Evolutionary conservation across 2,329 filamentous ascomycete genomes (phyloP).

Genomic region (Paecilomyces fulvus): DNA sequence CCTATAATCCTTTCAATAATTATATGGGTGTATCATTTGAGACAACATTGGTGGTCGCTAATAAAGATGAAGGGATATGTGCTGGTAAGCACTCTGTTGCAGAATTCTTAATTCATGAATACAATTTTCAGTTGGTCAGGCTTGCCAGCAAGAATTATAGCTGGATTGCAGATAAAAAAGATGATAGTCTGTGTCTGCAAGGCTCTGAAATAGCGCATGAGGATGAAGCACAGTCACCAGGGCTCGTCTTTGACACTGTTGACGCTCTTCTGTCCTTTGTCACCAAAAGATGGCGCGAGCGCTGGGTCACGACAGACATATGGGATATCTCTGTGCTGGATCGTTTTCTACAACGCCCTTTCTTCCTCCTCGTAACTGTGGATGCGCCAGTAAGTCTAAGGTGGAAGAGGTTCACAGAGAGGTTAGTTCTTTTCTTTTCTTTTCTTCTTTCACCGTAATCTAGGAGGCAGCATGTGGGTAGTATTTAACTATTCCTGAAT

Average conservation of each 20-base stretch:
- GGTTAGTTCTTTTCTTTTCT: conserved; percentile 48
- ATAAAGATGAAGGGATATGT: conserved; percentile 62
- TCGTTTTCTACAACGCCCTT: conserved; percentile 67
- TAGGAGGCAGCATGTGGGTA: conserved; percentile 23
- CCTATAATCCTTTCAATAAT: neutral
- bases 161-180: conserved; percentile 13
- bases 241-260: conserved; percentile 49
- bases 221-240: conserved; percentile 11
- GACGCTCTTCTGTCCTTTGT: conserved; percentile 73
- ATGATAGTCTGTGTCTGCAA: conserved; percentile 21
- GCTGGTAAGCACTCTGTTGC: conserved; percentile 87
- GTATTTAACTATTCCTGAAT: neutral
- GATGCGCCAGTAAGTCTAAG: conserved; percentile 81
- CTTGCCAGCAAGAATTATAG: conserved; percentile 37
- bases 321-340: conserved; percentile 66
- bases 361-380: conserved; percentile 86
- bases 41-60: neutral
- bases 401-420: conserved; percentile 66
- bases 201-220: conserved; percentile 13
- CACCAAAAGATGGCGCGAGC: conserved; percentile 71
- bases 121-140: conserved; percentile 69
- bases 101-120: conserved; percentile 73
- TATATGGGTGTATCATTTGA: neutral
- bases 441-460: conserved; percentile 23
- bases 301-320: conserved; percentile 81